A percentile compares a stretch with the other conserved stretches of the same genome.
Conservation (phyloP, 345 rosid species). For the Brassica incana region DNA sequence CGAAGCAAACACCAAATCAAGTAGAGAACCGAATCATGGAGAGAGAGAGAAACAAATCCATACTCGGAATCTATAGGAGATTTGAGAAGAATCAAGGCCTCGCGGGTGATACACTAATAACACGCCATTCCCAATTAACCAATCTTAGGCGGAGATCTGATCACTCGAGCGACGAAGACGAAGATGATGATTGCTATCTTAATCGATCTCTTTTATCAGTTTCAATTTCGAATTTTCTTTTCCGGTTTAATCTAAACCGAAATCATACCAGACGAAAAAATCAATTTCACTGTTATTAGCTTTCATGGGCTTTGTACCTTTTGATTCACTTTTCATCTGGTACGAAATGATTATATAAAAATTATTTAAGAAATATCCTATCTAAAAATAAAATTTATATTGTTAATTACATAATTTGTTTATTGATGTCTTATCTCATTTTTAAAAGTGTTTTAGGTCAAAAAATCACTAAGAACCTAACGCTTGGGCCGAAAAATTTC, state of each 20-base stretch:
- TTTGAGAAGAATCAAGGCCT: slow-evolving; percentile 22
- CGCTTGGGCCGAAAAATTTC: too few species aligned
- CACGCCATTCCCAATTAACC: slow-evolving; percentile 8
- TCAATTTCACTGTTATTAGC: too few species aligned
- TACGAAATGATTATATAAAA: too few species aligned
- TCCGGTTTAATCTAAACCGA: slow-evolving; percentile 1
- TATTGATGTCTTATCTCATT: too few species aligned
- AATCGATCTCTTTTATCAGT: slow-evolving; percentile 13
- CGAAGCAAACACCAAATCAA: slow-evolving; percentile 28
- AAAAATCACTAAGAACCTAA: too few species aligned
- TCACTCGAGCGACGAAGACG: slow-evolving; percentile 11
- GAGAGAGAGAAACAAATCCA: background rate
- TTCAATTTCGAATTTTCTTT: slow-evolving; percentile 5
- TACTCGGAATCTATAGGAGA: slow-evolving; percentile 29
- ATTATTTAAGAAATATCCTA: too few species aligned
- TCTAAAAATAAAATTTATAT: too few species aligned
- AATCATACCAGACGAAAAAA: too few species aligned
- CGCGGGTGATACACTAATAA: slow-evolving; percentile 1
- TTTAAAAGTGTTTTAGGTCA: too few species aligned
- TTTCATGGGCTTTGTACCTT: too few species aligned
- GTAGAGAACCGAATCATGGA: background rate
- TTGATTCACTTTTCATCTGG: too few species aligned
- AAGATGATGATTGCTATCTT: background rate
- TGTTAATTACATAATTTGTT: too few species aligned
- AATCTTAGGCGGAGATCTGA: slow-evolving; percentile 28